phyloP scores from a whole-genome alignment of 1,284 basidiomycete genomes.

The Sporisorium iseilematis-ciliati region DNA sequence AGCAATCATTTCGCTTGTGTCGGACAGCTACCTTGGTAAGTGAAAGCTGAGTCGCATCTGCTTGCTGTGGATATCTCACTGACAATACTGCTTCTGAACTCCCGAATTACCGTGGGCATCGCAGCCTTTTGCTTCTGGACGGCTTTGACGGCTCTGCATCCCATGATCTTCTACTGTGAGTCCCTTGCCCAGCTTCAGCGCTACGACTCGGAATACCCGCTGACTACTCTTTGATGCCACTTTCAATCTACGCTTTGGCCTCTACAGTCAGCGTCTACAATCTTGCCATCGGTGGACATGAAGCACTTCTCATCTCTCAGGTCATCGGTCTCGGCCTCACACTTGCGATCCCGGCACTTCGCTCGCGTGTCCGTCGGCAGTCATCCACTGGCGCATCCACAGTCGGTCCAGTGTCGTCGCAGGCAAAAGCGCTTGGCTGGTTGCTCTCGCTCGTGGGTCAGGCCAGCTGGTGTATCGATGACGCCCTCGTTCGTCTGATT shows the following conservation, averaged over 20 bases:
- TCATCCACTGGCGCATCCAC: conserved; percentile 20
- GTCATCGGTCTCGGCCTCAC: conserved; percentile 49
- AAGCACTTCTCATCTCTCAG: conserved; percentile 60
- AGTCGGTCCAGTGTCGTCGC: conserved; percentile 37
- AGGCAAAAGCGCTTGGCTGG: conserved; percentile 39
- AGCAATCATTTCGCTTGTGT: conserved; percentile 36
- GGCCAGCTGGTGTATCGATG: conserved; percentile 48
- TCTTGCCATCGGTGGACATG: conserved; percentile 62
- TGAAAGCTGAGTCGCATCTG: neutral
- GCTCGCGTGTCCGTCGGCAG: conserved; percentile 21
- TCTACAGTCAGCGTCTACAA: conserved; percentile 63
- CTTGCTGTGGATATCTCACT: neutral
- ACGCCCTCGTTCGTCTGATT: conserved; percentile 47
- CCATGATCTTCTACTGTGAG: conserved; percentile 86
- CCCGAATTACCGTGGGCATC: conserved; percentile 3
- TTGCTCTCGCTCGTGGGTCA: conserved; percentile 43
- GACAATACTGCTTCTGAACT: conserved; percentile 1
- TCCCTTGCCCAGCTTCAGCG: neutral
- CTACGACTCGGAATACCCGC: neutral
- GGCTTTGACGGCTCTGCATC: conserved; percentile 82
- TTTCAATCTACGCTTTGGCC: conserved; percentile 1
- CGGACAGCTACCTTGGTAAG: conserved; percentile 56
- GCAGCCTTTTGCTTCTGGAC: conserved; percentile 89
- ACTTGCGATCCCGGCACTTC: conserved; percentile 36
- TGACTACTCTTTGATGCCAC: neutral